phyloP scores from a whole-genome alignment of 1,139 yeast species.

The Candida sojae region DNA sequence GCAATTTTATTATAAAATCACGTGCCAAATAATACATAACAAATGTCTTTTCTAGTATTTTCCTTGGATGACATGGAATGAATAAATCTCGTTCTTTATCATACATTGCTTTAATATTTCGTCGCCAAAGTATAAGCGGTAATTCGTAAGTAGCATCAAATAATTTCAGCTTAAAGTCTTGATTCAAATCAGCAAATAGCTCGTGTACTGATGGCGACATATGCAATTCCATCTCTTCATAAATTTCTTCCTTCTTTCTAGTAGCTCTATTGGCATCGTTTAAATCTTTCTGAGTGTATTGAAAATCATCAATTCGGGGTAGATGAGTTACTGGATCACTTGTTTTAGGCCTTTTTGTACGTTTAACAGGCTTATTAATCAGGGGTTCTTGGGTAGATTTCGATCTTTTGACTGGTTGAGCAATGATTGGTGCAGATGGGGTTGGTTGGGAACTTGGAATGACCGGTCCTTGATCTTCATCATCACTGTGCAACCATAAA shows the following conservation, averaged over 20 bases:
- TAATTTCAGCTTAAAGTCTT: constrained; percentile 9
- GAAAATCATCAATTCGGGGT: constrained; percentile 11
- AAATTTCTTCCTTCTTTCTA: constrained; percentile 51
- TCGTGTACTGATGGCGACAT: constrained; percentile 16
- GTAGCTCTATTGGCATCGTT: constrained; percentile 52
- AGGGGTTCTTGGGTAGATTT: constrained; percentile 9
- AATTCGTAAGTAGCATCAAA: constrained; percentile 13
- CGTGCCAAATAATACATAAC: constrained; percentile 50
- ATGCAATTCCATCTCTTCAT: constrained; percentile 50
- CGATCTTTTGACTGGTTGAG: constrained; percentile 8
- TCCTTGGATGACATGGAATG: constrained; percentile 48
- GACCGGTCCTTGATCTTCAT: constrained; percentile 8
- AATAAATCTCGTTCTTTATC: constrained; percentile 49
- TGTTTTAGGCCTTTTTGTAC: constrained; percentile 9
- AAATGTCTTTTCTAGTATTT: constrained; percentile 42
- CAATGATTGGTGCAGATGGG: background rate
- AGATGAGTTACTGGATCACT: constrained; percentile 2
- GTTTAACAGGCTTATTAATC: background rate
- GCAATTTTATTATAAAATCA: constrained; percentile 39
- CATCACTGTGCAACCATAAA: constrained; percentile 16
- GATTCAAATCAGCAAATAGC: constrained; percentile 6
- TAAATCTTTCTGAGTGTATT: constrained; percentile 32
- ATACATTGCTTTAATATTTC: constrained; percentile 41
- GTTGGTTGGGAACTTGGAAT: constrained; percentile 5
- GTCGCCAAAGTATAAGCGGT: constrained; percentile 39